A percentile compares a stretch with the other conserved stretches of the same genome.
These are phyloP conservation scores for Plenodomus tracheiphilus DNA, from an alignment of 2,329 filamentous ascomycete genomes.

Conservation along the genomic window DNA sequence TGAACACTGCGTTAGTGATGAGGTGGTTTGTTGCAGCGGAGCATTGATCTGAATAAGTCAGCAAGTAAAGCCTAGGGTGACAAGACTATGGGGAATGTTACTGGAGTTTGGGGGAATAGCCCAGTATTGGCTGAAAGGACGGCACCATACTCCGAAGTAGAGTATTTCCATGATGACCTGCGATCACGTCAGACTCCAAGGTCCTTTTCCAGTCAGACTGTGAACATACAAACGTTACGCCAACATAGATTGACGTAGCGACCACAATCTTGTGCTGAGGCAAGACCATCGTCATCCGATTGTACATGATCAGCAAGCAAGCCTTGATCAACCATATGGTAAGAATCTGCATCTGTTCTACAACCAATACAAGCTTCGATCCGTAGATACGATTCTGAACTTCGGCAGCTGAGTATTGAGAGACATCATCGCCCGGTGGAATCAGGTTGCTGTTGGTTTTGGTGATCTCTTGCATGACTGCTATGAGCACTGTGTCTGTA, in stretches of 20 bases:
- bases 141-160: constrained; percentile 60
- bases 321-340: constrained; percentile 58
- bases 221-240: constrained; percentile 47
- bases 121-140: constrained; percentile 58
- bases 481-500: constrained; percentile 40
- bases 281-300: constrained; percentile 49
- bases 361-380: constrained; percentile 59
- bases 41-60: constrained; percentile 44
- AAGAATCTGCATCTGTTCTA: constrained; percentile 57
- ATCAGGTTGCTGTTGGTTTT: constrained; percentile 43
- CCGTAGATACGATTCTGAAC: constrained; percentile 52
- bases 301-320: constrained; percentile 59
- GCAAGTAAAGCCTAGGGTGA: neutral
- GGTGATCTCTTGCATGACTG: constrained; percentile 37
- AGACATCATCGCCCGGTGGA: constrained; percentile 35
- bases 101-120: constrained; percentile 48
- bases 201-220: neutral
- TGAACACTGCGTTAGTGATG: constrained; percentile 47
- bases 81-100: constrained; percentile 9
- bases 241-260: constrained; percentile 51
- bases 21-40: constrained; percentile 46
- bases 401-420: constrained; percentile 40
- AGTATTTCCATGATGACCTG: constrained; percentile 51
- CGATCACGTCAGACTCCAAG: neutral
- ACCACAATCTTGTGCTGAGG: constrained; percentile 45